A percentile compares a stretch with the other conserved stretches of the same genome.
Evolutionary conservation across 2,329 filamentous ascomycete species (phyloP).

Genomic region (Paraphoma chrysanthemicola): DNA sequence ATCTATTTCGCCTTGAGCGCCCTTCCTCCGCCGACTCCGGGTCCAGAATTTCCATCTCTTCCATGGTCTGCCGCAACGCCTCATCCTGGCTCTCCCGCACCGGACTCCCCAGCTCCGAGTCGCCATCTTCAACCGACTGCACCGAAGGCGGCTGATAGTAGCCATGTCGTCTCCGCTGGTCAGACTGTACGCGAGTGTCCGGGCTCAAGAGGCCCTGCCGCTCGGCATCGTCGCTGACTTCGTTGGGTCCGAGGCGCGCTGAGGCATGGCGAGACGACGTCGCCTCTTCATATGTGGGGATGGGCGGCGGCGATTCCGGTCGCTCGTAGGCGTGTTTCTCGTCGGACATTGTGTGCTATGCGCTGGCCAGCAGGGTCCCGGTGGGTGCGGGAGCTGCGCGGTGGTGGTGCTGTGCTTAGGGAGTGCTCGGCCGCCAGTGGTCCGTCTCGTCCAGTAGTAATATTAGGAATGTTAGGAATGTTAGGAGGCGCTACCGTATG

Average conservation of each 20-base stretch:
- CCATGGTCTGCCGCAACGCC: slow-evolving; percentile 77
- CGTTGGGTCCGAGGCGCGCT: slow-evolving; percentile 61
- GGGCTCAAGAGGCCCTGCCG: slow-evolving; percentile 75
- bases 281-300: slow-evolving; percentile 86
- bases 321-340: slow-evolving; percentile 50
- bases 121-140: slow-evolving; percentile 74
- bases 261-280: slow-evolving; percentile 62
- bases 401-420: background rate
- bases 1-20: slow-evolving; percentile 33
- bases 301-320: slow-evolving; percentile 66
- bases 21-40: slow-evolving; percentile 42
- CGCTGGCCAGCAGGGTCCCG: slow-evolving; percentile 11
- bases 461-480: background rate
- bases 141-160: slow-evolving; percentile 81
- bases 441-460: slow-evolving; percentile 1
- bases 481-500: slow-evolving; percentile 24
- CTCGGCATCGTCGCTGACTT: slow-evolving; percentile 74
- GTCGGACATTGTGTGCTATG: slow-evolving; percentile 41
- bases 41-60: slow-evolving; percentile 66
- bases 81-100: slow-evolving; percentile 61
- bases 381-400: slow-evolving; percentile 8
- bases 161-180: slow-evolving; percentile 45
- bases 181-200: slow-evolving; percentile 43
- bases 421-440: slow-evolving; percentile 7
- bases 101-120: slow-evolving; percentile 57